Percentiles rank a stretch among this genome's conserved stretches.
phyloP scores from a whole-genome alignment of 2,329 filamentous ascomycete species.

The Pseudogymnoascus sp. region DNA sequence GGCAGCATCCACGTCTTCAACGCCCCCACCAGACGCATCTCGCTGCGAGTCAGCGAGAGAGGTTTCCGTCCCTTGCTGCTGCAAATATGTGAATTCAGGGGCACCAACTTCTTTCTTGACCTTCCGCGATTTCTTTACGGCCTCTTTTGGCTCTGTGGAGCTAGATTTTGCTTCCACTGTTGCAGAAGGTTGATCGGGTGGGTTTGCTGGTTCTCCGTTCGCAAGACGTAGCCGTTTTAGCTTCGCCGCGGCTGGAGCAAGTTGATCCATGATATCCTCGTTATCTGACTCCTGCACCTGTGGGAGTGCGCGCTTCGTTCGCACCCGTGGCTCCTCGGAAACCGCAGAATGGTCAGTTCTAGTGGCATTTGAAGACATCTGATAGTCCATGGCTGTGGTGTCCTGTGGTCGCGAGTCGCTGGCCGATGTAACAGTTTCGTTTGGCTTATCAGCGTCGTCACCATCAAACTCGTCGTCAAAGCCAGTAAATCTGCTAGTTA shows the following conservation, averaged over 20 bases:
- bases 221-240: slow-evolving; percentile 48
- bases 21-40: slow-evolving; percentile 44
- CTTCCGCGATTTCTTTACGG: slow-evolving; percentile 23
- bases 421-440: slow-evolving; percentile 19
- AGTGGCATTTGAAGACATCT: slow-evolving; percentile 25
- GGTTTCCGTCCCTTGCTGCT: slow-evolving; percentile 56
- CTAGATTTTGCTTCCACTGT: slow-evolving; percentile 12
- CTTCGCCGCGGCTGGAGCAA: slow-evolving; percentile 69
- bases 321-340: background rate
- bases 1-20: slow-evolving; percentile 63
- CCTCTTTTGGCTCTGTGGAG: slow-evolving; percentile 24
- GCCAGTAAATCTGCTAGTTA: slow-evolving; percentile 60
- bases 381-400: background rate
- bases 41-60: slow-evolving; percentile 50
- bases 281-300: slow-evolving; percentile 25
- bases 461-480: slow-evolving; percentile 57
- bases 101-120: slow-evolving; percentile 60
- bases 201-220: slow-evolving; percentile 23
- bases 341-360: background rate
- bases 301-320: slow-evolving; percentile 38
- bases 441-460: slow-evolving; percentile 19
- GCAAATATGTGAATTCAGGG: slow-evolving; percentile 55
- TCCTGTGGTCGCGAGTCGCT: background rate
- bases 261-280: slow-evolving; percentile 56
- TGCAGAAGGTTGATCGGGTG: slow-evolving; percentile 18